These are phyloP conservation scores for Aspergillus niger DNA, from an alignment of 2,329 filamentous ascomycete genomes.

Conservation along the genomic window DNA sequence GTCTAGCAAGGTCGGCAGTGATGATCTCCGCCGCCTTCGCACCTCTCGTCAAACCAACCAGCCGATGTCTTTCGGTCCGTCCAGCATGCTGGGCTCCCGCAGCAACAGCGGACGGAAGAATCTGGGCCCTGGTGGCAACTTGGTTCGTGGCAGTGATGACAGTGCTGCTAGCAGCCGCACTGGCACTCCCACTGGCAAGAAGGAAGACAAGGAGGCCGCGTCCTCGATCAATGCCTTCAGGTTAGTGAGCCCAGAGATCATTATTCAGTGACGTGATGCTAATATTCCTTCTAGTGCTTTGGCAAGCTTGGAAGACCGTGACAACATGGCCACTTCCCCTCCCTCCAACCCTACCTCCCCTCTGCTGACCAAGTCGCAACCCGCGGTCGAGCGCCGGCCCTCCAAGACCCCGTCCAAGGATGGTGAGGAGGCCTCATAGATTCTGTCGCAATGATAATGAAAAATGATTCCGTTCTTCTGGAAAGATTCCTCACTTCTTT, in stretches of 20 bases:
- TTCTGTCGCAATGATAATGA: conserved; percentile 42
- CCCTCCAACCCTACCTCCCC: conserved; percentile 53
- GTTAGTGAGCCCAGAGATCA: conserved; percentile 57
- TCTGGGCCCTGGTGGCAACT: conserved; percentile 71
- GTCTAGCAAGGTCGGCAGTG: conserved; percentile 82
- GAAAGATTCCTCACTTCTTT: conserved; percentile 34
- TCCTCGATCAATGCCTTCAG: conserved; percentile 89
- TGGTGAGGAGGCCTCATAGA: conserved; percentile 44
- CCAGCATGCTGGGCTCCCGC: conserved; percentile 83
- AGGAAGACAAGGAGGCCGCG: conserved; percentile 62
- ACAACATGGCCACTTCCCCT: conserved; percentile 51
- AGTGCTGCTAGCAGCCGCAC: conserved; percentile 86
- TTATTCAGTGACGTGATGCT: conserved; percentile 3
- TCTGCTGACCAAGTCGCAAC: conserved; percentile 49
- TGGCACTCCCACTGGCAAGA: conserved; percentile 76
- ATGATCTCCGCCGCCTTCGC: conserved; percentile 80
- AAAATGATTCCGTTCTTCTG: conserved; percentile 37
- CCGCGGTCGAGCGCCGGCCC: conserved; percentile 45
- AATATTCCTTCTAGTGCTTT: conserved; percentile 43
- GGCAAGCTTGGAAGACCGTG: conserved; percentile 48
- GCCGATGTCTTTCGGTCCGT: conserved; percentile 72
- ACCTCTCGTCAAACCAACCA: conserved; percentile 65
- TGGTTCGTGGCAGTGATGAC: conserved; percentile 76
- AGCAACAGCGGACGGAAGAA: conserved; percentile 80
- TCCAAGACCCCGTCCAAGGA: conserved; percentile 48